A percentile compares a stretch with the other conserved stretches of the same genome.
These are phyloP conservation scores for Aspergillus eucalypticola DNA, from an alignment of 2,329 filamentous ascomycete genomes.

Conservation along the genomic window DNA sequence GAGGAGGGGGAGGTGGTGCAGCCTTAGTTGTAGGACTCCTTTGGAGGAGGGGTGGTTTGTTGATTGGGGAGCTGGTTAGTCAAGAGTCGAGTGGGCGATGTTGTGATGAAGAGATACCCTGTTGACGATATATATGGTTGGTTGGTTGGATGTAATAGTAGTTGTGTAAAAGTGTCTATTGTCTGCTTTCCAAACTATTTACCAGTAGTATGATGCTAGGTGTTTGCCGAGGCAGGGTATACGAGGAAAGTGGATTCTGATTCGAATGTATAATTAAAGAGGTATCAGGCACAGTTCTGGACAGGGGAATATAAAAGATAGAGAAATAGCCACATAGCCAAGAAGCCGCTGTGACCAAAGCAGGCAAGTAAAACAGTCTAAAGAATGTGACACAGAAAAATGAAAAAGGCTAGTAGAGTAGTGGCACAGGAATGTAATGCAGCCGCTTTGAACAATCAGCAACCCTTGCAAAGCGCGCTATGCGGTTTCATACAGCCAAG, in stretches of 20 bases:
- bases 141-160: no score
- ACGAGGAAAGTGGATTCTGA: no score
- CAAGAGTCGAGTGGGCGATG: neutral
- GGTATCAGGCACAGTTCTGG: neutral
- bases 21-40: constrained; percentile 32
- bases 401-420: neutral
- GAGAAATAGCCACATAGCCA: neutral
- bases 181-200: neutral
- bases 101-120: neutral
- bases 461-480: neutral
- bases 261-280: no score
- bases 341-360: neutral
- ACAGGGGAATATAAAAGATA: neutral
- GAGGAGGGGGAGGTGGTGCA: constrained; percentile 46
- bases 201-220: neutral
- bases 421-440: neutral
- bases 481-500: neutral
- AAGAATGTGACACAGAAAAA: neutral
- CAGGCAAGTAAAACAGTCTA: neutral
- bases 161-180: neutral
- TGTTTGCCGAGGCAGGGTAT: no score
- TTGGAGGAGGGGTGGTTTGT: no score
- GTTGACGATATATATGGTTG: neutral
- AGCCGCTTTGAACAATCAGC: neutral
- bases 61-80: neutral